These are phyloP conservation scores for Scytalidium sp. DNA, from an alignment of 2,329 filamentous ascomycete genomes.

Conservation along the genomic window DNA sequence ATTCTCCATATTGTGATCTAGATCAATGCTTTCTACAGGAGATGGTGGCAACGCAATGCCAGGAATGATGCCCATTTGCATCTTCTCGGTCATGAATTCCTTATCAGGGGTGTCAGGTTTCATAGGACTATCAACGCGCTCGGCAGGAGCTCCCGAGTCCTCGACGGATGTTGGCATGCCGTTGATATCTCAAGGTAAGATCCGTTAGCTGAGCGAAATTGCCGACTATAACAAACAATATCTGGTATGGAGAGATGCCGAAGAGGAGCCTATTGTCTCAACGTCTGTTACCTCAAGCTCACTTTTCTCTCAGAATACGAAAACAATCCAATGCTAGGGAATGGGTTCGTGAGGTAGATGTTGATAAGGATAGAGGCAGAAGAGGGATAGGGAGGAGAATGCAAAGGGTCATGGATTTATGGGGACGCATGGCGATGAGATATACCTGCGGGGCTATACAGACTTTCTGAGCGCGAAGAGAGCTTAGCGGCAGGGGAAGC, in stretches of 20 bases:
- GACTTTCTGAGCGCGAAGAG: neutral
- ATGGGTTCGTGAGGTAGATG: no score
- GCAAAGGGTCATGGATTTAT: no score
- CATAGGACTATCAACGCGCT: neutral
- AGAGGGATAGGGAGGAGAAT: no score
- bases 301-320: no score
- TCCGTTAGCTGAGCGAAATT: no score
- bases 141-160: neutral
- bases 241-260: no score
- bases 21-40: constrained; percentile 4
- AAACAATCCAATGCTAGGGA: no score
- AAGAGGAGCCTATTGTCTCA: no score
- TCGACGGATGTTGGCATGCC: neutral
- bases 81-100: neutral
- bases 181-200: neutral
- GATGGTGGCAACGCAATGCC: constrained; percentile 3
- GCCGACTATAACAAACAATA: no score
- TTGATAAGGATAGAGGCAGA: no score
- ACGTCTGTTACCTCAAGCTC: no score
- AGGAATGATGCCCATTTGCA: neutral
- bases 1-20: constrained; percentile 10
- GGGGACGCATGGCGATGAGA: neutral
- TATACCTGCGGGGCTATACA: neutral
- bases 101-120: neutral
- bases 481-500: neutral